Evolutionary conservation across 2,329 filamentous ascomycete species (phyloP), one percentile per base, ranked within the genome.

Genomic region (Ophiosphaerella narmari): DNA sequence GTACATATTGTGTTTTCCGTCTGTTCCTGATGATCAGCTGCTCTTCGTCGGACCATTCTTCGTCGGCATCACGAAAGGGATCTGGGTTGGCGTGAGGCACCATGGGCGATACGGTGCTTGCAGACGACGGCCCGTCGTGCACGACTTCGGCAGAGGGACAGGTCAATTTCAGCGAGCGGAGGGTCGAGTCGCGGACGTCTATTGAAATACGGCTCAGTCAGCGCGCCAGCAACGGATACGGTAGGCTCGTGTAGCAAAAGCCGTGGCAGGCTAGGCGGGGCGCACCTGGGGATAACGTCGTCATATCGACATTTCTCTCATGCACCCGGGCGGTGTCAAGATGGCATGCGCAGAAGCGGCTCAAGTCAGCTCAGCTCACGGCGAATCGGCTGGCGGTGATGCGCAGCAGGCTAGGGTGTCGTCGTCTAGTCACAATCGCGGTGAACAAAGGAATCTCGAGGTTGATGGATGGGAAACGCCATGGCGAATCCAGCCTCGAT

Each of bases 31-130:
- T 67, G 39, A 73, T 62, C 58, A 73, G 54, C 45, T 65, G 60
- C 51, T 73, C 70, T 47, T 73, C 70, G 37, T 73, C 70, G 3
- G 68, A 70, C 70, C 70, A 73, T 39, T 72, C 70, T 8, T 57
- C 60, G 38, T 70, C 69, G 11, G 57, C 67, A 18, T 72, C 63
- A 34, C 51, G 58, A 36, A 72, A 72, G 7, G 66, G 65, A 37
- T 70, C 66, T 18, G 58, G 60, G 43, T 55, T 58, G 7, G 53
- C 46, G 26, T 51, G 50, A 11, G 61, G 48, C 52, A 60, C 57
- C 31, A 52, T 39, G 8, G 57, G 56, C 49, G 59, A 61, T 29
- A 56, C 52, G 46, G 39, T 41, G 8, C 49, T 50, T 29, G 55
- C 57, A 43, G 60, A 60, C 12, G 59, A 53, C 2, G 49, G 33